Conservation (phyloP, 306 rosid species). For the Cicer cuneatum region DNA sequence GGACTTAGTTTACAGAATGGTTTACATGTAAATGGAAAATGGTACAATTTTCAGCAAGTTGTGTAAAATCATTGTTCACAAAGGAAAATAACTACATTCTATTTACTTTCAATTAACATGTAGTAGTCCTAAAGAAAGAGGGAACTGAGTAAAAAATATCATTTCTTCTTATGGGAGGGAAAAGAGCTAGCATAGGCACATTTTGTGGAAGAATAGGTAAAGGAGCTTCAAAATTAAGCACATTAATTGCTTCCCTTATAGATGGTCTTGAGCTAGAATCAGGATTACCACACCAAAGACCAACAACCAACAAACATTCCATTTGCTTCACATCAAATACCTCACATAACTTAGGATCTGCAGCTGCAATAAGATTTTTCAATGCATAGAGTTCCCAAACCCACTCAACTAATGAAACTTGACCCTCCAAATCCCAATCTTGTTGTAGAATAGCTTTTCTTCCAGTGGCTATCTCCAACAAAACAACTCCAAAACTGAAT, state of each 20-base stretch:
- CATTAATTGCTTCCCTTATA: slow-evolving; percentile 41
- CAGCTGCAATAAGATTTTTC: slow-evolving; percentile 34
- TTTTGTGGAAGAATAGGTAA: slow-evolving; percentile 44
- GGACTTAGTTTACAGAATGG: too few relatives aligned
- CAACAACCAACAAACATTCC: slow-evolving; percentile 37
- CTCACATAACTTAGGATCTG: slow-evolving; percentile 40
- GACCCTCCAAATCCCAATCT: not conserved
- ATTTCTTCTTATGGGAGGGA: too few relatives aligned
- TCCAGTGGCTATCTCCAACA: slow-evolving; percentile 46
- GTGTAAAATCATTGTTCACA: too few relatives aligned
- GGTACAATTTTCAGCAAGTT: too few relatives aligned
- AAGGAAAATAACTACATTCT: too few relatives aligned
- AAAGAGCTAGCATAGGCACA: slow-evolving; percentile 12
- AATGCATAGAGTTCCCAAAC: slow-evolving; percentile 52
- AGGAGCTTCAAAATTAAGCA: slow-evolving; percentile 45
- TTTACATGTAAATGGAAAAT: too few relatives aligned
- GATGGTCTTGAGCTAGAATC: slow-evolving; percentile 34
- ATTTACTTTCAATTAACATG: too few relatives aligned
- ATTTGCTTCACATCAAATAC: slow-evolving; percentile 45
- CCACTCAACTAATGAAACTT: slow-evolving; percentile 46
- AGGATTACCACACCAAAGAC: slow-evolving; percentile 48
- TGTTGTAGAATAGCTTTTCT: slow-evolving; percentile 40
- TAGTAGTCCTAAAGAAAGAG: too few relatives aligned
- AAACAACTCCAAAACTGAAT: slow-evolving; percentile 51
- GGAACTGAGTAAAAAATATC: too few relatives aligned